Conservation (phyloP, 352 stramenopile genomes). For the Pythium aquatile region DNA sequence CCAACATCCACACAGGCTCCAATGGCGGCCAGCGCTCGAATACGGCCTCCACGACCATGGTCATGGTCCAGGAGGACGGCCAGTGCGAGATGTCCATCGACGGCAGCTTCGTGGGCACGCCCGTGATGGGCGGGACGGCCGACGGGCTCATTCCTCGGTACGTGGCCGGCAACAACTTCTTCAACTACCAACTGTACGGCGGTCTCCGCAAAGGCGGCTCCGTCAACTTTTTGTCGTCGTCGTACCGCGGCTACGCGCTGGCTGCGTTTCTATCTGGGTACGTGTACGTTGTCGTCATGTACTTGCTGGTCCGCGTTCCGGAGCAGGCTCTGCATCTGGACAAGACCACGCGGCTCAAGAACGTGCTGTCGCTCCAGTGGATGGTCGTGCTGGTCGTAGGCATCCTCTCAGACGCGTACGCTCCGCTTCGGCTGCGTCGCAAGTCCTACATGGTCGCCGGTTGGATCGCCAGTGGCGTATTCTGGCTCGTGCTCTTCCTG, state of each 20-base stretch:
- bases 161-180: slow-evolving; percentile 30
- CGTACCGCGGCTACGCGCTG: slow-evolving; percentile 29
- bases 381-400: slow-evolving; percentile 33
- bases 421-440: slow-evolving; percentile 32
- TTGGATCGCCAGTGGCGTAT: slow-evolving; percentile 27
- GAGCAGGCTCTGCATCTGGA: slow-evolving; percentile 16
- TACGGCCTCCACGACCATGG: not conserved
- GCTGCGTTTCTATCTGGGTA: slow-evolving; percentile 29
- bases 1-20: not conserved
- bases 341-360: slow-evolving; percentile 17
- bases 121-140: slow-evolving; percentile 8
- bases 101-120: slow-evolving; percentile 17
- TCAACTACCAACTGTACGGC: slow-evolving; percentile 35
- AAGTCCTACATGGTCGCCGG: slow-evolving; percentile 78
- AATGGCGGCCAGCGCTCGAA: slow-evolving; percentile 4
- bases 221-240: slow-evolving; percentile 16
- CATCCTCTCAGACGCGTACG: slow-evolving; percentile 33
- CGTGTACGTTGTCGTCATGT: slow-evolving; percentile 29
- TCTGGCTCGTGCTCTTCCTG: slow-evolving; percentile 34
- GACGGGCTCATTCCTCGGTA: slow-evolving; percentile 16
- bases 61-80: slow-evolving; percentile 25
- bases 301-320: slow-evolving; percentile 19
- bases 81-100: slow-evolving; percentile 22
- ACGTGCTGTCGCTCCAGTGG: slow-evolving; percentile 36
- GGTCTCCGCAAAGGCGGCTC: slow-evolving; percentile 25